These are phyloP conservation scores for Pseudocercospora pini-densiflorae DNA, from an alignment of 2,329 filamentous ascomycete species.

Conservation along the genomic window DNA sequence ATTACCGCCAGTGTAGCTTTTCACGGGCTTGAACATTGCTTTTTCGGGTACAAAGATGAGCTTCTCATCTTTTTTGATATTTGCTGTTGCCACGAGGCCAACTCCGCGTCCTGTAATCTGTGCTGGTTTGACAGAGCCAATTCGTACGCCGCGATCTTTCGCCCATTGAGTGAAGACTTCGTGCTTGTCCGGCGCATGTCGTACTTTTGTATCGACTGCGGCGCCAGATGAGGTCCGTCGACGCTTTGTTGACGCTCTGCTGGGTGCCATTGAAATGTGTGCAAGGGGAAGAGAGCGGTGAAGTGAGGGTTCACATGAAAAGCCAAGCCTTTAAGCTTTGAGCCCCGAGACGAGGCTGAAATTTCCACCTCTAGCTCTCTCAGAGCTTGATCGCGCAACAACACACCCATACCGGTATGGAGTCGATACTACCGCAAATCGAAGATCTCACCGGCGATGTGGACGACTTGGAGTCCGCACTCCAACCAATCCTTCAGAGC, in stretches of 20 bases:
- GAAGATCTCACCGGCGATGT: constrained; percentile 73
- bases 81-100: constrained; percentile 73
- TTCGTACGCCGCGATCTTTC: constrained; percentile 63
- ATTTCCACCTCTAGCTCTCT: neutral
- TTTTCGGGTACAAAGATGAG: constrained; percentile 68
- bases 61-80: constrained; percentile 64
- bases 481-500: constrained; percentile 73
- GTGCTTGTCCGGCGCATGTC: constrained; percentile 40
- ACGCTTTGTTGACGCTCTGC: constrained; percentile 19
- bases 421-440: constrained; percentile 67
- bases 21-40: constrained; percentile 65
- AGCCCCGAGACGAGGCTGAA: neutral
- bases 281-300: neutral
- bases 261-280: neutral
- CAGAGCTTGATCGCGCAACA: neutral
- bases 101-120: constrained; percentile 74
- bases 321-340: neutral
- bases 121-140: constrained; percentile 70
- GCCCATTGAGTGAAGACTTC: constrained; percentile 72
- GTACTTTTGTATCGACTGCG: neutral
- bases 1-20: constrained; percentile 3
- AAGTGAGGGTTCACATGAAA: neutral
- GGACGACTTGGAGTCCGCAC: constrained; percentile 73
- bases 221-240: constrained; percentile 4
- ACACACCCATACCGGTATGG: constrained; percentile 44